Conservation (phyloP, 2,329 filamentous ascomycete species). For the Epichloe festucae region DNA sequence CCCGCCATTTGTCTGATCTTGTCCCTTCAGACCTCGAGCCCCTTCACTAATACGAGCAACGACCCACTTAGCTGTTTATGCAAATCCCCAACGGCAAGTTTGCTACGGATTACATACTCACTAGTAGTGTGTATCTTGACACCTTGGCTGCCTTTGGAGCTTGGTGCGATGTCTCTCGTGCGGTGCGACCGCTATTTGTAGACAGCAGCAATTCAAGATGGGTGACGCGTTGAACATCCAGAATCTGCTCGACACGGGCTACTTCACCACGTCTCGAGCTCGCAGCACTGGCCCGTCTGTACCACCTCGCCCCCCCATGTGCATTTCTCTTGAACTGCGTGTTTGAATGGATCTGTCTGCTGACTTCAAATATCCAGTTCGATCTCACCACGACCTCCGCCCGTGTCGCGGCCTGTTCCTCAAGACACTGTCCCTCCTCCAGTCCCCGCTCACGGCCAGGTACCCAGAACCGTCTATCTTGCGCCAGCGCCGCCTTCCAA, state of each 20-base stretch:
- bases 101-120: no score
- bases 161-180: constrained; percentile 12
- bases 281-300: constrained; percentile 18
- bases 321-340: background rate
- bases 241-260: constrained; percentile 34
- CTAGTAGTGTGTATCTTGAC: background rate
- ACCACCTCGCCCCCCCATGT: background rate
- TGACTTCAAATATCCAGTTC: constrained; percentile 2
- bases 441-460: constrained; percentile 5
- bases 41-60: no score
- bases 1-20: no score
- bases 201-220: constrained; percentile 21
- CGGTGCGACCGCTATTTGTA: constrained; percentile 7
- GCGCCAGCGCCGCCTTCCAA: constrained; percentile 4
- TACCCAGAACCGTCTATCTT: constrained; percentile 6
- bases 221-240: constrained; percentile 31
- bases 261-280: constrained; percentile 35
- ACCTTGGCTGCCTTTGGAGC: background rate
- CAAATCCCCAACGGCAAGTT: background rate
- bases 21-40: no score
- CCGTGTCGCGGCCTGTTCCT: constrained; percentile 3
- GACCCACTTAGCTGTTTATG: no score
- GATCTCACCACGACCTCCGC: constrained; percentile 11
- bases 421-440: constrained; percentile 10
- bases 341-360: background rate